A percentile compares a stretch with the other conserved stretches of the same genome.
phyloP scores from a whole-genome alignment of 2,329 filamentous ascomycete genomes.

The Xylaria sp. region DNA sequence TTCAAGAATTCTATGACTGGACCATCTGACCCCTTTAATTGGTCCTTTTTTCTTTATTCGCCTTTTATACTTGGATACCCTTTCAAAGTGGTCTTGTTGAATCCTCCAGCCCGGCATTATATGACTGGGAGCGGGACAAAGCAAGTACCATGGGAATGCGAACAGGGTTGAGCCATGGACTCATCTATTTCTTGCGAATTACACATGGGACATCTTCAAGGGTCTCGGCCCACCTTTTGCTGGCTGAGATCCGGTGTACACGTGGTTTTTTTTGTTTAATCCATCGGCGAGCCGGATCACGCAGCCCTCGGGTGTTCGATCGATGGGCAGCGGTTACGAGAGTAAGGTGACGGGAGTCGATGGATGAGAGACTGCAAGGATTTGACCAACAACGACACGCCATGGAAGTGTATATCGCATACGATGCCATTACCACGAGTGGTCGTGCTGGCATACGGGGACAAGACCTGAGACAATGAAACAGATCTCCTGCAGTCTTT shows the following conservation, averaged over 20 bases:
- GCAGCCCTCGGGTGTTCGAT: slow-evolving; percentile 19
- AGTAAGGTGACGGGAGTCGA: slow-evolving; percentile 20
- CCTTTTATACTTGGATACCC: slow-evolving; percentile 42
- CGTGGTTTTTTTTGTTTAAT: slow-evolving; percentile 31
- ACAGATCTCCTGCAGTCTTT: slow-evolving; percentile 22
- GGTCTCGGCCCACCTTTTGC: slow-evolving; percentile 33
- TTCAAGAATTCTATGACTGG: slow-evolving; percentile 28
- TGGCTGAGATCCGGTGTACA: slow-evolving; percentile 30
- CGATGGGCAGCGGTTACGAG: slow-evolving; percentile 22
- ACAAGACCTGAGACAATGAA: slow-evolving; percentile 11
- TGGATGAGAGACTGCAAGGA: slow-evolving; percentile 22
- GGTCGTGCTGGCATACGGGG: slow-evolving; percentile 21
- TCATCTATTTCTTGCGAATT: slow-evolving; percentile 32
- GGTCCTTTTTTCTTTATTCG: slow-evolving; percentile 17
- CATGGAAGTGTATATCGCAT: slow-evolving; percentile 29
- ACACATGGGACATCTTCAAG: slow-evolving; percentile 28
- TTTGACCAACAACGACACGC: slow-evolving; percentile 20
- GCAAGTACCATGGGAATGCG: slow-evolving; percentile 27
- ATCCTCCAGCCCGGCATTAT: slow-evolving; percentile 12
- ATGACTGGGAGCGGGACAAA: slow-evolving; percentile 21
- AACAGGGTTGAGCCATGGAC: slow-evolving; percentile 26
- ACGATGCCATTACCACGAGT: slow-evolving; percentile 25
- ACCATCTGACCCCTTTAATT: slow-evolving; percentile 29
- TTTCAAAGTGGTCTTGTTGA: slow-evolving; percentile 33
- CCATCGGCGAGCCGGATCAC: slow-evolving; percentile 22